Percentiles rank a stretch among this genome's conserved stretches.
Conservation (phyloP, 345 rosid species). For the Populus davidiana region DNA sequence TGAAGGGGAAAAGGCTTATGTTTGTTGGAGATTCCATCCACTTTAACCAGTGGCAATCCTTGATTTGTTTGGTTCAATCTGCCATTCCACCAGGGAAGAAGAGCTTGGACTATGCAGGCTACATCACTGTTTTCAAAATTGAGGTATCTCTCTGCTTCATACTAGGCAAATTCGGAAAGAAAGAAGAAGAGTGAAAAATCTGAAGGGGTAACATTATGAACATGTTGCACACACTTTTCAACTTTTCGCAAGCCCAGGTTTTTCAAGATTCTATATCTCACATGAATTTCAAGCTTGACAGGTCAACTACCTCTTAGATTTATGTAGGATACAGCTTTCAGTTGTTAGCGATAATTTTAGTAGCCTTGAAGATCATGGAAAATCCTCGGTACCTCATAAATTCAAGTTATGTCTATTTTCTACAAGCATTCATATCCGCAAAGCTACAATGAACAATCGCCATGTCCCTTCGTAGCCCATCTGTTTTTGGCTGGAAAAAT, state of each 20-base stretch:
- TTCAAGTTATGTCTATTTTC: neutral
- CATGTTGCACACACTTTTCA: neutral
- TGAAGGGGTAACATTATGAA: neutral
- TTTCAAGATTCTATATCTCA: neutral
- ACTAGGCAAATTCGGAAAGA: neutral
- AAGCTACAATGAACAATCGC: neutral
- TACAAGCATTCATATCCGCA: neutral
- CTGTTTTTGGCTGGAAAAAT: neutral
- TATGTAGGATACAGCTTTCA: neutral
- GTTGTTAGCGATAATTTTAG: neutral
- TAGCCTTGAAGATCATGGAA: neutral
- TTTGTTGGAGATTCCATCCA: constrained; percentile 29
- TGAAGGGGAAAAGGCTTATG: constrained; percentile 26
- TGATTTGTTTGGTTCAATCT: constrained; percentile 25
- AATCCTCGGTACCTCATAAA: neutral
- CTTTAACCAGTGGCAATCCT: constrained; percentile 23
- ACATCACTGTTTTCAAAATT: constrained; percentile 15
- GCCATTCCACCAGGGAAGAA: constrained; percentile 13
- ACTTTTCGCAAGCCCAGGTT: neutral
- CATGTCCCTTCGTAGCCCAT: neutral
- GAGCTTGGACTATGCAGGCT: constrained; percentile 8
- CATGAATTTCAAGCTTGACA: too few species aligned
- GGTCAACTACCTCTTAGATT: too few species aligned
- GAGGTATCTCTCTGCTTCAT: constrained; percentile 6
- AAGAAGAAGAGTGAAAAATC: neutral